Percentiles rank a stretch among this genome's conserved stretches.
Conservation (phyloP, 352 stramenopile genomes). For the Phytophthora pistaciae region DNA sequence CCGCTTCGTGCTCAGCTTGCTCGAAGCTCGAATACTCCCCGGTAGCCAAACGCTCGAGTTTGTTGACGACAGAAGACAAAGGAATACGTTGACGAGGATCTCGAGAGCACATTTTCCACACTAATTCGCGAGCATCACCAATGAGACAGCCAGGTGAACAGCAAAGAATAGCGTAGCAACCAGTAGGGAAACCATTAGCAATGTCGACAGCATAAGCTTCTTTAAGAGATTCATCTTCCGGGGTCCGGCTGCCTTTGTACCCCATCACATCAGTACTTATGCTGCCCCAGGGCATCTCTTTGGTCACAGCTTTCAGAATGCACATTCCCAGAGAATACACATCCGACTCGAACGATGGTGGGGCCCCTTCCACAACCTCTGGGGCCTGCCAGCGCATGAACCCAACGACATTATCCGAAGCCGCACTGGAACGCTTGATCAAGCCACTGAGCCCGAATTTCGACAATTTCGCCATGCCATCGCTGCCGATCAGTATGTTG, state of each 20-base stretch:
- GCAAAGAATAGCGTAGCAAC: no score
- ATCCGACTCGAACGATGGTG: constrained; percentile 14
- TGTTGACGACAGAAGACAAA: constrained; percentile 1
- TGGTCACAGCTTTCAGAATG: constrained; percentile 28
- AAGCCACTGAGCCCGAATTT: constrained; percentile 37
- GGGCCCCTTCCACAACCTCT: constrained; percentile 9
- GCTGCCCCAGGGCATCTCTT: neutral
- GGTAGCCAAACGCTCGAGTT: neutral
- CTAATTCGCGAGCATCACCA: neutral
- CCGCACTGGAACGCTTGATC: neutral
- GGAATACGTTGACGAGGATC: neutral
- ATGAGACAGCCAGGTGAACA: neutral
- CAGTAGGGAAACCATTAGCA: neutral
- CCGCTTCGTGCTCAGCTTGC: neutral
- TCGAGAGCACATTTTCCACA: constrained; percentile 17
- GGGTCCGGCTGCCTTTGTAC: neutral
- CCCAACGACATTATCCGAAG: neutral
- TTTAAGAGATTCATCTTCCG: neutral
- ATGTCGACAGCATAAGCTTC: neutral
- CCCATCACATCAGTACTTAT: neutral
- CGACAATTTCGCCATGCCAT: constrained; percentile 30
- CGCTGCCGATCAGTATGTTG: constrained; percentile 35
- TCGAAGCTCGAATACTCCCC: neutral
- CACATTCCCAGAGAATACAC: constrained; percentile 35
- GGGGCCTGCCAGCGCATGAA: constrained; percentile 19